Evolutionary conservation across 2,329 filamentous ascomycete genomes (phyloP).

Genomic region (Helotiales sp.): DNA sequence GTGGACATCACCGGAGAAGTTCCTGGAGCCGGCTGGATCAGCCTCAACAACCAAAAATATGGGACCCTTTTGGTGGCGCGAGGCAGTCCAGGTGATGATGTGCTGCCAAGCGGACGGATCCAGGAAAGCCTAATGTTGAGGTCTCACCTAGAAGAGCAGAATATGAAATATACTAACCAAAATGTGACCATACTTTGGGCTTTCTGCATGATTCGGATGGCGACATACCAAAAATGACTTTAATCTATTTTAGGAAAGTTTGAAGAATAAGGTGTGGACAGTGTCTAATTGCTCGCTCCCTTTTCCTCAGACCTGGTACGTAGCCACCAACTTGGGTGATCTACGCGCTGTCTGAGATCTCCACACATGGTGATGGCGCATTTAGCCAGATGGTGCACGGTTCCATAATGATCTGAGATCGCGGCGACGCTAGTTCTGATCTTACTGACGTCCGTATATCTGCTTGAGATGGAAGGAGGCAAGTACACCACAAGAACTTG

Average conservation of each 20-base stretch:
- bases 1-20: not conserved
- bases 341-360: conserved; percentile 2
- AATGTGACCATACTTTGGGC: not conserved
- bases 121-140: not conserved
- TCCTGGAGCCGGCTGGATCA: conserved; percentile 24
- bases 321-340: not conserved
- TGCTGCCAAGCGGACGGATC: not conserved
- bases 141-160: conserved; percentile 10
- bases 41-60: conserved; percentile 19
- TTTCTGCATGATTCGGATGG: not conserved
- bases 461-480: not conserved
- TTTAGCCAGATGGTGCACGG: not conserved
- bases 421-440: not conserved
- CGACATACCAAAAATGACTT: too few species aligned
- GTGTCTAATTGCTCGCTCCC: not conserved
- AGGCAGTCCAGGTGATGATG: conserved; percentile 3
- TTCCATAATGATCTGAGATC: not conserved
- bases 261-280: not conserved
- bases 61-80: conserved; percentile 9
- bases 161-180: not conserved
- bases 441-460: not conserved
- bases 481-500: too few species aligned
- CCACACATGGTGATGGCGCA: not conserved
- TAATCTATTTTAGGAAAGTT: not conserved
- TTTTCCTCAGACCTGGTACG: not conserved